phyloP scores from a whole-genome alignment of 371 early-diverging fungal genomes.

The Mortierella sp. region DNA sequence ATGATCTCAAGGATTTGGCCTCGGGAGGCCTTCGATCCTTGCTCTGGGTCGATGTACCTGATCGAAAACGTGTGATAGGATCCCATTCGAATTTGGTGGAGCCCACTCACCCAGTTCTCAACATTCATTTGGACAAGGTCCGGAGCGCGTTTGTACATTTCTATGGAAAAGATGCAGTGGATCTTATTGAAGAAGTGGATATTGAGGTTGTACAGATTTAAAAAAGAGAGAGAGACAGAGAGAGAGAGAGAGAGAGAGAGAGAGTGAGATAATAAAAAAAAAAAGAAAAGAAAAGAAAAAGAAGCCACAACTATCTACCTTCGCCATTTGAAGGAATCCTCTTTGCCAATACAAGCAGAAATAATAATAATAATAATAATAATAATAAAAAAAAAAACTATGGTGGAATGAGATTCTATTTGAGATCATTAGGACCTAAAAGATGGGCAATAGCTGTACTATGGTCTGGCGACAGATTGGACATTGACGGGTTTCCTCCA shows the following conservation, averaged over 20 bases:
- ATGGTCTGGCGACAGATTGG: conserved; percentile 48
- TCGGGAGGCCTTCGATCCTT: conserved; percentile 49
- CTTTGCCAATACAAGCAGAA: too few species aligned
- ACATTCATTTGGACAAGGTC: conserved; percentile 49
- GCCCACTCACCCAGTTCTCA: conserved; percentile 51
- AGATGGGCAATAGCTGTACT: conserved; percentile 34
- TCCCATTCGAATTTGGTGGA: conserved; percentile 66
- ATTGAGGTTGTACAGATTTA: conserved; percentile 36
- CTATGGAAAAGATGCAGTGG: conserved; percentile 42
- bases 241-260: neutral
- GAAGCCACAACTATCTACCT: neutral
- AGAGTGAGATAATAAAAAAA: neutral
- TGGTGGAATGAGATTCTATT: too few species aligned
- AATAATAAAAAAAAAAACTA: too few species aligned
- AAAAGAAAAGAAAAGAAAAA: neutral
- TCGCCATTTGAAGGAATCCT: too few species aligned
- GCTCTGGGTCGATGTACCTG: conserved; percentile 45
- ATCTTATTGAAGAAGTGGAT: conserved; percentile 47
- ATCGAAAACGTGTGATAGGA: conserved; percentile 61
- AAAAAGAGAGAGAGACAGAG: neutral
- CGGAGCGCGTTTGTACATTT: conserved; percentile 34
- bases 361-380: too few species aligned
- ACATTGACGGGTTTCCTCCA: conserved; percentile 28
- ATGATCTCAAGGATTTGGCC: conserved; percentile 41
- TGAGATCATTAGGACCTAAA: conserved; percentile 14